Evolutionary conservation across 306 rosid species (phyloP).

Genomic region (Vigna radiata): DNA sequence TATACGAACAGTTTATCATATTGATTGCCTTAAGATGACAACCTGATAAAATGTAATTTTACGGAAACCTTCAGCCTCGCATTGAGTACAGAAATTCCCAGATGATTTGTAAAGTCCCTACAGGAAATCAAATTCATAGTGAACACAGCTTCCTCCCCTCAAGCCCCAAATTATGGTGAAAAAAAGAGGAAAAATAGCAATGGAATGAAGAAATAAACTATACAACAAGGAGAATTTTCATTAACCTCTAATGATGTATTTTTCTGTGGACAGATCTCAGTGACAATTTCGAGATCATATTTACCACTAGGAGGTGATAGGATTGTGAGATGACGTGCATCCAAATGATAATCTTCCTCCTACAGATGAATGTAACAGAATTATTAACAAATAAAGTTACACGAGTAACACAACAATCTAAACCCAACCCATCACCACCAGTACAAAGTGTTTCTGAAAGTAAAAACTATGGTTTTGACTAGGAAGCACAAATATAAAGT

Average conservation of each 20-base stretch:
- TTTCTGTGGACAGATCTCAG: constrained; percentile 78
- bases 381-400: constrained; percentile 25
- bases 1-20: constrained; percentile 15
- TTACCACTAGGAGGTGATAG: constrained; percentile 71
- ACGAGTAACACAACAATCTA: constrained; percentile 34
- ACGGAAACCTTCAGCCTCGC: constrained; percentile 99
- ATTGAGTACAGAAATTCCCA: constrained; percentile 96
- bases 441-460: constrained; percentile 23
- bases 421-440: background rate
- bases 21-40: constrained; percentile 36
- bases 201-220: constrained; percentile 11
- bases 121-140: constrained; percentile 49
- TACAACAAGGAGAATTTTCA: constrained; percentile 12
- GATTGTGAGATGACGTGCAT: constrained; percentile 75
- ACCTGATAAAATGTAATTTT: constrained; percentile 96
- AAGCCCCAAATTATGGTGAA: constrained; percentile 15
- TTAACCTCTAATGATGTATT: constrained; percentile 94
- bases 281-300: constrained; percentile 80
- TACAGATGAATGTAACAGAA: constrained; percentile 41
- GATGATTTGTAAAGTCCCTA: constrained; percentile 95
- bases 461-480: constrained; percentile 24
- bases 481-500: constrained; percentile 13
- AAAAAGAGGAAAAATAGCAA: constrained; percentile 15
- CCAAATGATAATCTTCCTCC: constrained; percentile 78
- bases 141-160: constrained; percentile 6